Evolutionary conservation across 2,329 filamentous ascomycete species (phyloP).

Genomic region (Graphilbum ipis-grandicollis): DNA sequence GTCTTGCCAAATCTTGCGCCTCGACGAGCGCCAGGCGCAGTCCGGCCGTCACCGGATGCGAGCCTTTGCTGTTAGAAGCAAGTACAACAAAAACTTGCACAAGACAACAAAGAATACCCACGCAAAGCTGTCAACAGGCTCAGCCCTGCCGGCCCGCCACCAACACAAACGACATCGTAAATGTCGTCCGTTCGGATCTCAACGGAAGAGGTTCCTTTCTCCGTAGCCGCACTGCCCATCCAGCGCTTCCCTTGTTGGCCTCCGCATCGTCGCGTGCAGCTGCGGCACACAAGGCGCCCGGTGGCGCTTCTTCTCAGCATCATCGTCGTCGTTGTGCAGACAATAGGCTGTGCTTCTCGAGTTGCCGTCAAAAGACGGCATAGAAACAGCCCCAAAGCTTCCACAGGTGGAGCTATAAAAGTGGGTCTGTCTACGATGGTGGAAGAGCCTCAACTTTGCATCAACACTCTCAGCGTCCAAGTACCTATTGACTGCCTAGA

Average conservation of each 20-base stretch:
- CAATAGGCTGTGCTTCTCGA: too few relatives aligned
- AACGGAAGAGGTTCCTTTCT: conserved; percentile 9
- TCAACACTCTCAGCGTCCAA: too few relatives aligned
- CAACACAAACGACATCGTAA: conserved; percentile 86
- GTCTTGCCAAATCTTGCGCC: conserved; percentile 63
- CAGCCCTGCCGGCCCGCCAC: conserved; percentile 76
- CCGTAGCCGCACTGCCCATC: too few relatives aligned
- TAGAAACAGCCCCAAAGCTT: too few relatives aligned
- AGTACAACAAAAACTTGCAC: too few relatives aligned
- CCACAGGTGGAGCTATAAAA: too few relatives aligned
- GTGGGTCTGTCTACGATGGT: too few relatives aligned
- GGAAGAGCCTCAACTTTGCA: too few relatives aligned
- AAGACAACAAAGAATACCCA: conserved; percentile 22
- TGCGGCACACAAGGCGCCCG: conserved; percentile 21
- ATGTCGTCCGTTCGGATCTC: conserved; percentile 39
- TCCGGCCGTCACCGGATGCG: conserved; percentile 55
- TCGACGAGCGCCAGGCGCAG: conserved; percentile 82
- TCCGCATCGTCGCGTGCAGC: conserved; percentile 20
- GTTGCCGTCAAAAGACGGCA: too few relatives aligned
- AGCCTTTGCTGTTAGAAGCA: conserved; percentile 34
- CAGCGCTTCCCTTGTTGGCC: too few relatives aligned
- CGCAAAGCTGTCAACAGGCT: conserved; percentile 64
- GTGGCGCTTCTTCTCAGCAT: conserved; percentile 5
- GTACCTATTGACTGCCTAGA: too few relatives aligned
- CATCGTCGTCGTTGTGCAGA: not conserved